A percentile compares a stretch with the other conserved stretches of the same genome.
Evolutionary conservation across 2,329 filamentous ascomycete species (phyloP).

Genomic region (Ploettnerulaceae sp.): DNA sequence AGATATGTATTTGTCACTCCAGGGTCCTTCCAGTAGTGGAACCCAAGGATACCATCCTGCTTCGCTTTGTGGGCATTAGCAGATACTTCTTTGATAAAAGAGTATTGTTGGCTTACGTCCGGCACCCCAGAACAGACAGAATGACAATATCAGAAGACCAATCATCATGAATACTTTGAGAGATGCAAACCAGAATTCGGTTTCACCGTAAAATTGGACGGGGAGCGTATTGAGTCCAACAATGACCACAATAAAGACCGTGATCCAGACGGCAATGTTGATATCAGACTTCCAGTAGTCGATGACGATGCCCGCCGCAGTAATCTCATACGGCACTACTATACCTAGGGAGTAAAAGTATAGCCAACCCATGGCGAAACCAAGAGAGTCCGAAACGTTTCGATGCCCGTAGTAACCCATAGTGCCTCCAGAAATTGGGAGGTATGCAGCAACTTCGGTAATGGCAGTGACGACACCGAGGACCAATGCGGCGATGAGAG

Average conservation of each 20-base stretch:
- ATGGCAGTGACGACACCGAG: slow-evolving; percentile 45
- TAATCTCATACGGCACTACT: slow-evolving; percentile 36
- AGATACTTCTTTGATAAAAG: neutral
- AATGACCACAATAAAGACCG: slow-evolving; percentile 38
- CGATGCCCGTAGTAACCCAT: slow-evolving; percentile 46
- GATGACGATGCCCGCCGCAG: slow-evolving; percentile 40
- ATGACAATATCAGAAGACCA: slow-evolving; percentile 31
- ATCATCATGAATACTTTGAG: slow-evolving; percentile 34
- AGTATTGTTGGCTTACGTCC: slow-evolving; percentile 26
- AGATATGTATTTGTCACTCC: slow-evolving; percentile 41
- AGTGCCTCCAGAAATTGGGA: slow-evolving; percentile 47
- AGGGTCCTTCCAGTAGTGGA: slow-evolving; percentile 45
- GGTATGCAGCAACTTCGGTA: slow-evolving; percentile 56
- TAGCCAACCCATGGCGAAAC: slow-evolving; percentile 44
- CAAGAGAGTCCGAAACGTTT: slow-evolving; percentile 41
- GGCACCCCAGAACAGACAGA: slow-evolving; percentile 36
- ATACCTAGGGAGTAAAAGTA: slow-evolving; percentile 36
- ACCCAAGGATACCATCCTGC: slow-evolving; percentile 35
- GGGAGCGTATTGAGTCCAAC: slow-evolving; percentile 40
- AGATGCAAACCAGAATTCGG: slow-evolving; percentile 48
- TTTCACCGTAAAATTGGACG: slow-evolving; percentile 54
- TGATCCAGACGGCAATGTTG: slow-evolving; percentile 40
- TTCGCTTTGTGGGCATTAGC: slow-evolving; percentile 14
- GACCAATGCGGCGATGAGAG: slow-evolving; percentile 42
- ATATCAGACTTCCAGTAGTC: slow-evolving; percentile 40